Conservation (phyloP, 1,284 basidiomycete species). For the Volvariella surrecta region DNA sequence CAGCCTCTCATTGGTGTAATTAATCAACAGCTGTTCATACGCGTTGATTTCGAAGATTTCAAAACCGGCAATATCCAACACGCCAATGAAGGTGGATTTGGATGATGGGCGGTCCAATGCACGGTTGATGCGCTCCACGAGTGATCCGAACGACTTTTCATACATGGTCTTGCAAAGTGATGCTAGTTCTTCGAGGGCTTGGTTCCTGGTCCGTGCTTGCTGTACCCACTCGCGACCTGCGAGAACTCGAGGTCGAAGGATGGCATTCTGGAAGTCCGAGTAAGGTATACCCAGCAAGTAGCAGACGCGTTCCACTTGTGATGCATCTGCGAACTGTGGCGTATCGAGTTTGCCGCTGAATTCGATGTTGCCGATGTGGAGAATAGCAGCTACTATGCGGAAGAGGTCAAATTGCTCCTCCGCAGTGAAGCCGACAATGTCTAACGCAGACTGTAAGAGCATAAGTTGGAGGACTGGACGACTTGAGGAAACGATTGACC, state of each 20-base stretch:
- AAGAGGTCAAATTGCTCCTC: conserved; percentile 91
- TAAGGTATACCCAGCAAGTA: conserved; percentile 91
- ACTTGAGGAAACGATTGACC: conserved; percentile 29
- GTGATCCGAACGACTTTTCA: conserved; percentile 91
- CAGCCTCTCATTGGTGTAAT: conserved; percentile 96
- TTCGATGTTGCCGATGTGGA: conserved; percentile 93
- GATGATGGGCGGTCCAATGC: conserved; percentile 89
- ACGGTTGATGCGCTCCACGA: conserved; percentile 94
- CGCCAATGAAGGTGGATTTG: conserved; percentile 96
- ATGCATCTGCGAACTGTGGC: conserved; percentile 76
- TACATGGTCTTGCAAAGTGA: conserved; percentile 95
- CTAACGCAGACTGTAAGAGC: conserved; percentile 56
- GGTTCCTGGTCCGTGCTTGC: conserved; percentile 85
- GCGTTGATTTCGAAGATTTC: conserved; percentile 91
- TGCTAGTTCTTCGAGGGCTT: conserved; percentile 89
- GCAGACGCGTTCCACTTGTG: conserved; percentile 86
- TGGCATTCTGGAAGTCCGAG: conserved; percentile 82
- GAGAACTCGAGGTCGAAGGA: conserved; percentile 83
- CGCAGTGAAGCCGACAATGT: conserved; percentile 80
- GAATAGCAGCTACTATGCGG: conserved; percentile 87
- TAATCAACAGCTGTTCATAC: conserved; percentile 98
- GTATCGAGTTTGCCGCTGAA: conserved; percentile 83
- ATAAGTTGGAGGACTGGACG: background rate
- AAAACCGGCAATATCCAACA: conserved; percentile 98
- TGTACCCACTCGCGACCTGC: conserved; percentile 98